Base-by-base conservation (phyloP, 169 alveolate genomes). In the Plasmodium inui region DNA sequence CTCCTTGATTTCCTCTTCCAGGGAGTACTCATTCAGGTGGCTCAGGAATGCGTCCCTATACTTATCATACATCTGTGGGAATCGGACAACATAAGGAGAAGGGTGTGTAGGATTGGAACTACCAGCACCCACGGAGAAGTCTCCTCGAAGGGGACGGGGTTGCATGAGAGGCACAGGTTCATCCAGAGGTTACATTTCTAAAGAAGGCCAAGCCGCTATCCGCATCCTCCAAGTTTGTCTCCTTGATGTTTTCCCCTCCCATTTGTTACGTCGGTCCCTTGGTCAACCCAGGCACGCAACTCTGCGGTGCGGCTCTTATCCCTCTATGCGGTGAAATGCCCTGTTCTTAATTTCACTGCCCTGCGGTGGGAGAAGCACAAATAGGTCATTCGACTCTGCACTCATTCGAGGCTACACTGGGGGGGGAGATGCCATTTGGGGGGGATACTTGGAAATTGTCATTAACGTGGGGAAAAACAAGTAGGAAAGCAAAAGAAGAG, bases 31-130 rank as follows among this genome's bases (percentile, higher is more conserved):
- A 9, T 67, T 79, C 53, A 88, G 81, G 50, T 88, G 83, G 12
- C 22, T 67, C 32, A 88, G 28, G 34, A 88, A 78, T 7, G 90
- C 37, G n/a, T 88, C 89, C n/a, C 94, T 78, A 14, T 88, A 88
- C 55, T 70, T 88, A 8, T 88, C 83, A 26, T 88, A 88, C 94
- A 88, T 88, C 94, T 88, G 37, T n/a, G 39, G n/a, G 6, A 17
- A 30, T 7, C 14, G 17, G 19, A 17, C 6, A 26, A 22, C 37
- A 22, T 1, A 9, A 9, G 57, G 5, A 12, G 57, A 0, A 1
- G 61, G 9, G 14, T 19, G 61, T 50, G 61, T 14, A 14, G 8
- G 3, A 19, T 22, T 22, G 37, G 41, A 67, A 67, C 37, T 67
- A 2, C 37, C 2, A 26, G 17, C 76, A 6, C 39, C 4, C 10